phyloP scores from a whole-genome alignment of 192 early-diverging fungal species.

The Mortierella claussenii region DNA sequence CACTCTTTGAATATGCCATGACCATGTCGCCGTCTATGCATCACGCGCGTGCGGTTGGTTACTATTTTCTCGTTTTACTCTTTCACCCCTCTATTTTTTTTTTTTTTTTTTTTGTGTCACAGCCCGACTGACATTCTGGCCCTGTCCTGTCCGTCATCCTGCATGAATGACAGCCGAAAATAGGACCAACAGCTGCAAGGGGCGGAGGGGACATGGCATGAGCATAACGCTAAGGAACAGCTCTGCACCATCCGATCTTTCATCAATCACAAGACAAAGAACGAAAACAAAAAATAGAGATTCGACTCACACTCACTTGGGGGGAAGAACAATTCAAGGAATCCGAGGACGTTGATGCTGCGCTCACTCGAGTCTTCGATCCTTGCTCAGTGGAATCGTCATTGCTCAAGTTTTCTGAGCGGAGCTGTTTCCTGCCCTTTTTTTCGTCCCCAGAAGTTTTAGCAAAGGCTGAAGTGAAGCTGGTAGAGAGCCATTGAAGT shows the following conservation, averaged over 20 bases:
- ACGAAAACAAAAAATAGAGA: not conserved
- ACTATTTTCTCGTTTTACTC: no score
- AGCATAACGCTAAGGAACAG: no score
- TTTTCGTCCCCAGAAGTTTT: no score
- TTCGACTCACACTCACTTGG: not conserved
- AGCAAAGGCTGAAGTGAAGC: conserved; percentile 3
- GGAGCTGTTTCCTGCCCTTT: no score
- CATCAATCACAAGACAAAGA: not conserved
- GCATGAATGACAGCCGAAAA: no score
- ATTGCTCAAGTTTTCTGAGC: no score
- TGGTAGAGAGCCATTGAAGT: conserved; percentile 55
- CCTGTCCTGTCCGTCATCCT: not conserved
- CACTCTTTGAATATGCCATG: not conserved
- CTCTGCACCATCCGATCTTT: no score
- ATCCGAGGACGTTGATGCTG: not conserved
- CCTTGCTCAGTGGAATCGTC: conserved; percentile 1
- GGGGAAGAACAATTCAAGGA: not conserved
- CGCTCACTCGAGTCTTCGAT: conserved; percentile 1
- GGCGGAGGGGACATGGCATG: no score
- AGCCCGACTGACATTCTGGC: conserved; percentile 1
- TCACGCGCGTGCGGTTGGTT: no score
- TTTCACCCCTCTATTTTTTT: not conserved
- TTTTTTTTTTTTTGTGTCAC: not conserved
- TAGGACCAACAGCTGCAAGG: no score
- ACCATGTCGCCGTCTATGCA: not conserved